phyloP scores from a whole-genome alignment of 1,139 yeast genomes.

The Geotrichum aggregatum region DNA sequence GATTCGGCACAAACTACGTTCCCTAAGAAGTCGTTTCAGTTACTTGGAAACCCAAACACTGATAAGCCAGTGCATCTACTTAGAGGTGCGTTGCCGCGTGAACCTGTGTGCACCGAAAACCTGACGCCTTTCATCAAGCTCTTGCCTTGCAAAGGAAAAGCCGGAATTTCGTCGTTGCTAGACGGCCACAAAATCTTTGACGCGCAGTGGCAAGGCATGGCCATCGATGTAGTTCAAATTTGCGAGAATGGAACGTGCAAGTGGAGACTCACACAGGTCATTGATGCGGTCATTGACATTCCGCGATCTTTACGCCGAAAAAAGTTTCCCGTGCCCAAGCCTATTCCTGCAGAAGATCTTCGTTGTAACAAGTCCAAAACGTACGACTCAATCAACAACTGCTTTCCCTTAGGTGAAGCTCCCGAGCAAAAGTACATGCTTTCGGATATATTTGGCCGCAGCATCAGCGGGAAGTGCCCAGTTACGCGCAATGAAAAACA shows the following conservation, averaged over 20 bases:
- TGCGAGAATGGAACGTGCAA: constrained; percentile 47
- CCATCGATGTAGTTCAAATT: constrained; percentile 70
- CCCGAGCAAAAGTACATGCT: constrained; percentile 52
- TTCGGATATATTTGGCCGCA: constrained; percentile 64
- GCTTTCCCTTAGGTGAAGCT: constrained; percentile 70
- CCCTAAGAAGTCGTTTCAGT: constrained; percentile 51
- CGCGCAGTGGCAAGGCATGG: constrained; percentile 91
- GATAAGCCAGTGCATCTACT: constrained; percentile 47
- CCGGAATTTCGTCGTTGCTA: constrained; percentile 79
- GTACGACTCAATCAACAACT: constrained; percentile 54
- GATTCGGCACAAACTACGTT: constrained; percentile 74
- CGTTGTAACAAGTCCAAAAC: constrained; percentile 66
- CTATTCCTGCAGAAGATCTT: constrained; percentile 61
- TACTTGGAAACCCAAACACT: constrained; percentile 29
- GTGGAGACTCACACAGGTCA: constrained; percentile 60
- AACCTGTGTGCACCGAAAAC: constrained; percentile 96
- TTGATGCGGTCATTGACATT: constrained; percentile 71
- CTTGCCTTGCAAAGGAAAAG: constrained; percentile 87
- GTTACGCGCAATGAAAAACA: constrained; percentile 34
- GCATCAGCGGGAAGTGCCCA: constrained; percentile 61
- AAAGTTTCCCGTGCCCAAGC: constrained; percentile 74
- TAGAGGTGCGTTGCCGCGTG: constrained; percentile 88
- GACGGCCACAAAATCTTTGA: constrained; percentile 97
- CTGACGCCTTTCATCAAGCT: constrained; percentile 88
- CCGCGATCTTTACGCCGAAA: constrained; percentile 60